A percentile compares a stretch with the other conserved stretches of the same genome.
Conservation (phyloP, 2,329 filamentous ascomycete species). For the Botrytis medusae region DNA sequence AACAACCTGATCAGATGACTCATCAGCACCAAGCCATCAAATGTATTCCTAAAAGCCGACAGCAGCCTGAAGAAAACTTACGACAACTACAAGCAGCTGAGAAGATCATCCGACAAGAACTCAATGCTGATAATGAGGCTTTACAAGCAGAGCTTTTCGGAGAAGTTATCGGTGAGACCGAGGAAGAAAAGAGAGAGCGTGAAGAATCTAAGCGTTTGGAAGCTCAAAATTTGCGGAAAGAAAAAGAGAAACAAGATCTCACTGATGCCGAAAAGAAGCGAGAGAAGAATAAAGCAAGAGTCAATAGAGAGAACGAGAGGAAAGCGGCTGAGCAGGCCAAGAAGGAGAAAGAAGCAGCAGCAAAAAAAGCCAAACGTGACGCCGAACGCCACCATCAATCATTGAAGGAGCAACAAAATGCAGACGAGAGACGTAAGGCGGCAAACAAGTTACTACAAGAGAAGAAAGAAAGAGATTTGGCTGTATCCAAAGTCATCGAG, state of each 20-base stretch:
- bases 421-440: conserved; percentile 16
- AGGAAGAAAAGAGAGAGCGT: conserved; percentile 18
- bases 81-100: conserved; percentile 28
- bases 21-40: neutral
- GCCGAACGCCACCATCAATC: conserved; percentile 21
- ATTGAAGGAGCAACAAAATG: conserved; percentile 4
- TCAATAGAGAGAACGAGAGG: conserved; percentile 18
- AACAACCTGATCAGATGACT: neutral
- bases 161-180: conserved; percentile 26
- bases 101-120: conserved; percentile 27
- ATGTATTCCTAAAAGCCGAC: neutral
- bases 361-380: conserved; percentile 21
- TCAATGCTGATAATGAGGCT: conserved; percentile 17
- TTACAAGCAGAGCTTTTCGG: conserved; percentile 30
- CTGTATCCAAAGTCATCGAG: conserved; percentile 11
- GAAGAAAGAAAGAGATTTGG: conserved; percentile 20
- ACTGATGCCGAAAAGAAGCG: neutral
- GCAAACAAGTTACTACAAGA: conserved; percentile 19
- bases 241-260: neutral
- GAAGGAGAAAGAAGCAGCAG: conserved; percentile 21
- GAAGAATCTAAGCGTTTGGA: neutral
- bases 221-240: conserved; percentile 2
- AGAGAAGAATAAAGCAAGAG: conserved; percentile 12
- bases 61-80: neutral
- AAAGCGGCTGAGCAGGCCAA: conserved; percentile 17